These are phyloP conservation scores for Microbotryomycetes sp. DNA, from an alignment of 1,284 basidiomycete genomes.

Conservation along the genomic window DNA sequence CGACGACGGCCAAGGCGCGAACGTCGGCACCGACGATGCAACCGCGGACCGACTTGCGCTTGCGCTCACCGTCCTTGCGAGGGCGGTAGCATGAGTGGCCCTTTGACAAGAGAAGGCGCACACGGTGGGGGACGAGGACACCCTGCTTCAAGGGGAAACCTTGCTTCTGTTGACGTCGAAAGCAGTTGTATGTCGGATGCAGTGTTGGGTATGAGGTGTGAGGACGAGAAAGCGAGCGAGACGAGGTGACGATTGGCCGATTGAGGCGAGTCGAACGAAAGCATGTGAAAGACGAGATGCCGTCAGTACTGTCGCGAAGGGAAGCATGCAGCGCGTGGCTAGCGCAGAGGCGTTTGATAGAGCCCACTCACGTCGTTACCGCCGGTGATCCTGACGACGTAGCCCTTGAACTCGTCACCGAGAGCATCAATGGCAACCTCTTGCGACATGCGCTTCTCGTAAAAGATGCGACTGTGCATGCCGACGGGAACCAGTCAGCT, in stretches of 20 bases:
- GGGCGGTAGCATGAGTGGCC: conserved; percentile 97
- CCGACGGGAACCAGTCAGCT: neutral
- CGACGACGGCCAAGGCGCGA: conserved; percentile 85
- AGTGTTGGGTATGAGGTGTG: too few relatives aligned
- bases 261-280: neutral
- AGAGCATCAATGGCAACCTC: conserved; percentile 87
- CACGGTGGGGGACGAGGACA: conserved; percentile 90
- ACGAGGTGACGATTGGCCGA: neutral
- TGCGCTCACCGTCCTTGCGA: conserved; percentile 90
- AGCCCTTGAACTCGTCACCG: conserved; percentile 96
- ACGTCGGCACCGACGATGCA: conserved; percentile 98
- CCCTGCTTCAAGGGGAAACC: conserved; percentile 93
- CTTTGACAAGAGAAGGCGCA: conserved; percentile 84
- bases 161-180: conserved; percentile 51
- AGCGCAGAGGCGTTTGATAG: too few relatives aligned
- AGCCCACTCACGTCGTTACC: conserved; percentile 75
- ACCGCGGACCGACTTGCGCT: conserved; percentile 96
- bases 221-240: too few relatives aligned
- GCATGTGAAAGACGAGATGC: neutral
- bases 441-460: conserved; percentile 68
- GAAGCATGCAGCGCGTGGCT: too few relatives aligned
- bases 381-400: conserved; percentile 93
- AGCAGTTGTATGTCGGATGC: too few relatives aligned
- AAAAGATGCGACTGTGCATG: conserved; percentile 33
- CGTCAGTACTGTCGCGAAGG: conserved; percentile 6